Base-by-base conservation (phyloP, 495 filamentous ascomycete genomes). In the Talaromyces ruber region DNA sequence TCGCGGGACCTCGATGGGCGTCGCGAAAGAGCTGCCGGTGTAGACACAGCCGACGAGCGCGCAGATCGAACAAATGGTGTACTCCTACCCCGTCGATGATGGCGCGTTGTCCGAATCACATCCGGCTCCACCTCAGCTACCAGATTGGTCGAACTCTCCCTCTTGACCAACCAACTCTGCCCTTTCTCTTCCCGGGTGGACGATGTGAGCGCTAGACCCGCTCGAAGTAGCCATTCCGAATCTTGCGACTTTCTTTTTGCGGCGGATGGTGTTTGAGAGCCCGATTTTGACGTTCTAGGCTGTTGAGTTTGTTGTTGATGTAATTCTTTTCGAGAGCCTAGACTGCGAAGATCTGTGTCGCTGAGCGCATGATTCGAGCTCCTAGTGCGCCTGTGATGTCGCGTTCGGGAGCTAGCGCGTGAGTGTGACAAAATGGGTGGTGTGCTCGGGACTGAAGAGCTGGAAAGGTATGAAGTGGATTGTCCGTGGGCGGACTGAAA, bases 151-250 rank as follows among this genome's bases (percentile, higher is more conserved):
- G 87, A 89, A 62, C 83, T 89, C 30, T 83, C 84, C 59, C 88
- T 83, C 62, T 88, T 87, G 5, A 81, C 79, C 3, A 94, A 82
- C 90, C 90, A 94, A 47, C 83, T 79, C 70, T 92, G 88, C 12
- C 90, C 90, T 69, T 92, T 93, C 66, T 84, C 84, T 64, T 93
- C 89, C 62, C 89, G 79, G 2, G 87, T 79, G 52, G 86, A 85
- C 4, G 83, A 81, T n/a, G 87, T 83, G 12, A 93, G 83, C 24
- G 86, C 72, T 9, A 88, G 86, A 2, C 88, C 90, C 2, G 88
- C 83, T 55, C 88, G 86, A 18, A 89, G 79, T 62, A 94, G 79
- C 88, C 89, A 93, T 74, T 91, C 88, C 22, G 81, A 79, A 60
- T 88, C 83, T 37, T 67, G 70, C 12, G 22, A 60, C 8, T 14